phyloP scores from a whole-genome alignment of 2,329 filamentous ascomycete genomes.

The Pseudogymnoascus sp. region DNA sequence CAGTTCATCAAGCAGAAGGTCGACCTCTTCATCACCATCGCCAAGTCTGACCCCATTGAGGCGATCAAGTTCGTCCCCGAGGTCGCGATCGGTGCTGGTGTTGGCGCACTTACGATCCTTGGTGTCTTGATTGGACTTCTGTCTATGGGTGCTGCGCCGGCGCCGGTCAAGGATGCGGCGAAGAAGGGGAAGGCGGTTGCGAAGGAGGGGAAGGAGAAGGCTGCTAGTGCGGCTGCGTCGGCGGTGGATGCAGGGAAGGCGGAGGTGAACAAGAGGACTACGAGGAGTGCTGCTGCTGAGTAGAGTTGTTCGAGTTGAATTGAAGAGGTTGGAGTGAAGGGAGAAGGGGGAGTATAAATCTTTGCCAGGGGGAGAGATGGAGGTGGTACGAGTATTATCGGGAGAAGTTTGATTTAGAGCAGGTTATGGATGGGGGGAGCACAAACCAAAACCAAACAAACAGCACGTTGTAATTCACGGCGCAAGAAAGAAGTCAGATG shows the following conservation, averaged over 20 bases:
- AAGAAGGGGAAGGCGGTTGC: slow-evolving; percentile 57
- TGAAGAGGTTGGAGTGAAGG: not conserved
- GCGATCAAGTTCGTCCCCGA: slow-evolving; percentile 87
- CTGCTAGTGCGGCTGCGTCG: slow-evolving; percentile 48
- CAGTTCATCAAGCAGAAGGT: slow-evolving; percentile 86
- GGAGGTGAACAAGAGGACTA: slow-evolving; percentile 15
- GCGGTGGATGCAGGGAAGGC: slow-evolving; percentile 69
- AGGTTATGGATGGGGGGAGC: not conserved
- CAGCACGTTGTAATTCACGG: not conserved
- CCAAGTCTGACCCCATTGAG: slow-evolving; percentile 69
- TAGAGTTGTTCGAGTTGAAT: not conserved
- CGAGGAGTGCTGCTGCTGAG: not conserved
- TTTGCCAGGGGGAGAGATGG: not conserved
- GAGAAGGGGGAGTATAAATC: not conserved
- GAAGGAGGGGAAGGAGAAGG: slow-evolving; percentile 70
- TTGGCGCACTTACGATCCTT: slow-evolving; percentile 61
- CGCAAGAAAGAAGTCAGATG: not conserved
- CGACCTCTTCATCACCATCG: slow-evolving; percentile 81
- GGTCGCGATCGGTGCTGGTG: slow-evolving; percentile 73
- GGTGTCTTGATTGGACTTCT: slow-evolving; percentile 63
- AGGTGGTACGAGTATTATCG: not conserved
- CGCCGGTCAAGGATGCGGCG: slow-evolving; percentile 46
- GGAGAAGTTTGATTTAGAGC: slow-evolving; percentile 4
- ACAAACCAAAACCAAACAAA: not conserved
- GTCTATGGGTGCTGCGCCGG: slow-evolving; percentile 54